phyloP scores from a whole-genome alignment of 75 land plant species.

The Picea sitchensis region DNA sequence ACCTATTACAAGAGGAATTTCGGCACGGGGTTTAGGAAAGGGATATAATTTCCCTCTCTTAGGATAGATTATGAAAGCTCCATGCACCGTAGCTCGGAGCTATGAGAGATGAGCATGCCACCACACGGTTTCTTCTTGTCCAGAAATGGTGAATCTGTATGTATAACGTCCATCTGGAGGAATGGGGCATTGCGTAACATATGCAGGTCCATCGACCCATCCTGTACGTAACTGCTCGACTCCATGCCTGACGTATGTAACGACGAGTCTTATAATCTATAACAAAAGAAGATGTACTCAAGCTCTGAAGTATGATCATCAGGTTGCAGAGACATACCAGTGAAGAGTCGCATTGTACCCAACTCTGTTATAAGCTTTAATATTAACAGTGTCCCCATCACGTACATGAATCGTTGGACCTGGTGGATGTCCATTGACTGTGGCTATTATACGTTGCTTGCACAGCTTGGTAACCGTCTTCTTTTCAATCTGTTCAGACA shows the following conservation, averaged over 20 bases:
- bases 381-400: conserved; percentile 14
- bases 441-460: neutral
- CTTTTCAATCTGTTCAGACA: neutral
- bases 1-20: no score
- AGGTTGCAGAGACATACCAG: conserved; percentile 4
- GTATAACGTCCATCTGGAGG: neutral
- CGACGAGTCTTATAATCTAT: neutral
- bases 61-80: conserved; percentile 16
- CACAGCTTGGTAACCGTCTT: neutral
- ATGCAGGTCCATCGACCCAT: conserved; percentile 11
- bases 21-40: no score
- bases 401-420: conserved; percentile 17
- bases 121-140: conserved; percentile 14
- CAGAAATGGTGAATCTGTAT: conserved; percentile 9
- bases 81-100: conserved; percentile 49
- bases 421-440: conserved; percentile 18
- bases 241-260: conserved; percentile 11
- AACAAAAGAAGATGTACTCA: neutral
- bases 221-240: conserved; percentile 1
- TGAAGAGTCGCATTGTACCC: conserved; percentile 13
- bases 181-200: conserved; percentile 19
- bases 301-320: neutral
- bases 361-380: conserved; percentile 18
- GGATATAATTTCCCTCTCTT: no score
- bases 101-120: conserved; percentile 19